Evolutionary conservation across 768 basidiomycete genomes (phyloP), one percentile per base, ranked within the genome.

Genomic region (Pulveroboletus sp.): DNA sequence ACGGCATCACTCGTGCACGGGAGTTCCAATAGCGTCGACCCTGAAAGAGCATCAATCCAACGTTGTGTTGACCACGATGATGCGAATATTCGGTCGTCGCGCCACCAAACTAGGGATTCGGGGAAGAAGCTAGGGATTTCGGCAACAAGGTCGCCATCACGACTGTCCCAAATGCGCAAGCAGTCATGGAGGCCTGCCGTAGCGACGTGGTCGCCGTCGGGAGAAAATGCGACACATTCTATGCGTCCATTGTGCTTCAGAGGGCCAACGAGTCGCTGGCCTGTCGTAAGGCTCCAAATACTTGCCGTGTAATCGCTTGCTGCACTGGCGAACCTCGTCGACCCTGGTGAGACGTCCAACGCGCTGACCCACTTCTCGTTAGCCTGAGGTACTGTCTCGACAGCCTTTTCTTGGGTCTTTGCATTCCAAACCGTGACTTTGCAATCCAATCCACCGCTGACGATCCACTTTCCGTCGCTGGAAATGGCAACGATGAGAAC

Each of bases 61-160:
- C 31, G 51, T 20, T 58, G 56, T 2, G 46, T 31, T 12, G 38
- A 49, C 38, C 13, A 5, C 6, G 51, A 31, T 17, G 56, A 49
- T 9, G 45, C 48, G 8, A 54, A 54, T 17, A 58, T 58, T 27
- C 47, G 51, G 12, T 58, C 48, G 21, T 54, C 56, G 25, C 7
- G 32, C 51, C 47, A 58, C 56, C 56, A 58, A 27, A 58, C 39
- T 21, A 58, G 31, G 2, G 56, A 53, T 17, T 58, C 56, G 4
- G 47, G 56, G 24, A 36, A 53, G 39, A 46, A 47, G 2, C 6
- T 48, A 1, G 47, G 20, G 10, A 50, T 16, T 1, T 54, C 35
- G 20, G 36, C 10, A n/a, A 59, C 16, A 5, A 40, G 5, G 3
- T 44, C 16, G 5, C 57, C 57, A 3, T 40, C 19, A 4, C 49